Percentiles rank a stretch among this genome's conserved stretches.
phyloP scores from a whole-genome alignment of 1,139 yeast species.

The Debaryomycetaceae sp. region DNA sequence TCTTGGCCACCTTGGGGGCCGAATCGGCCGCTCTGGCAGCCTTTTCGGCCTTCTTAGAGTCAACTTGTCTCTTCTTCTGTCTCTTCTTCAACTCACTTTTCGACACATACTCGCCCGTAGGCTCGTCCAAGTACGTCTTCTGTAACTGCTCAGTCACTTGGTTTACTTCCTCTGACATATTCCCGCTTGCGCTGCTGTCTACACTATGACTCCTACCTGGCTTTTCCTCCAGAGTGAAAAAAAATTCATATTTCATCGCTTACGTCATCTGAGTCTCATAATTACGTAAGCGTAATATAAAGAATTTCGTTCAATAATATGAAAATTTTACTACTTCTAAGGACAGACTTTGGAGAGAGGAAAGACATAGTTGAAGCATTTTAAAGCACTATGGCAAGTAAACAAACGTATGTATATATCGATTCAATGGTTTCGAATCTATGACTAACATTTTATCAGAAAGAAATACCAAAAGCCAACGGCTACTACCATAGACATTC shows the following conservation, averaged over 20 bases:
- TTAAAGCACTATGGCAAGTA: constrained; percentile 18
- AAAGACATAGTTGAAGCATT: not conserved
- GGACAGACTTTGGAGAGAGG: not conserved
- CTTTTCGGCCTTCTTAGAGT: constrained; percentile 89
- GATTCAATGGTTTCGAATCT: not conserved
- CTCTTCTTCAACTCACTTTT: constrained; percentile 95
- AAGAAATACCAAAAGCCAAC: constrained; percentile 40
- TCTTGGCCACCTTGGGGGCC: constrained; percentile 48
- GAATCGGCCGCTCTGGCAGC: constrained; percentile 60
- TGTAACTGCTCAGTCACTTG: constrained; percentile 75
- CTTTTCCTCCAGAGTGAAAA: not conserved
- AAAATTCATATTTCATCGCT: constrained; percentile 1
- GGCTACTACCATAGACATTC: constrained; percentile 44
- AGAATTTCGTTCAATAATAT: constrained; percentile 2
- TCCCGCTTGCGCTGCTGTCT: constrained; percentile 2
- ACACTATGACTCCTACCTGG: not conserved
- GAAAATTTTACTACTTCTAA: not conserved
- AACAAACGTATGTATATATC: constrained; percentile 19
- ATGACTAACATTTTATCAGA: constrained; percentile 7
- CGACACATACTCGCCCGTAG: constrained; percentile 94
- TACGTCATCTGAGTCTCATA: not conserved
- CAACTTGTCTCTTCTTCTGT: constrained; percentile 83
- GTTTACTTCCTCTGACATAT: constrained; percentile 50
- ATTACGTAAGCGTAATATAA: not conserved
- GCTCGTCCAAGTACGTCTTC: constrained; percentile 88